Base-by-base conservation (phyloP, 1,284 basidiomycete genomes). In the Boletus nobilissimus region DNA sequence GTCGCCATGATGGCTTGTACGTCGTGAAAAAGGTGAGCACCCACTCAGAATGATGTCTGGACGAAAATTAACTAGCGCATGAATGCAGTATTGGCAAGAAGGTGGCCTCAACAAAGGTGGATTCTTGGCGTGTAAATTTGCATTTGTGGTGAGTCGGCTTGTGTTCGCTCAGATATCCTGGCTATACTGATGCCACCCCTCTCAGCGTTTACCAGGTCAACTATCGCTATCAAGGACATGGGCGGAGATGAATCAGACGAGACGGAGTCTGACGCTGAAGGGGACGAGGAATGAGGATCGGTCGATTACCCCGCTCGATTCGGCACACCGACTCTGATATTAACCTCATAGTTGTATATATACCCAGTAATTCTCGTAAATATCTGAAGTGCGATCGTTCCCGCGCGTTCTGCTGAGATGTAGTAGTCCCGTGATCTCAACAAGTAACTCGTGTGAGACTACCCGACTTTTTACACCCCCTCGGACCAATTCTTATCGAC, bases 1-100 rank as follows among this genome's bases (percentile, higher is more conserved):
- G 96, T 82, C 92, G 96, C 19, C 97, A 97, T 83, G 94, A 96
- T 81, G 96, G 96, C 1, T 87, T 97, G 40, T 97, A 97, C 82
- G 87, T 84, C 5, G 94, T 96, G 14, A 93, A 94, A 85, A 92
- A 92, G 88, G 94, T 92, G 79, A 75, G 85, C 46, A 29, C 36
- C 22, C 19, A 8, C 13, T 38, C 7, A 24, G 16, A 34, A 54
- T 46, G 34, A 60, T 76, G 54, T 57, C 14, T 19, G 14, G 34
- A 39, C 14, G 26, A 34, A 43, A 13, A 26, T 24, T 40, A 24
- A 81, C 38, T 57, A 34, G 19, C 18, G 34, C 22, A 18, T 34
- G 24, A 39, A 5, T 10, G 38, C 68, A 94, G 94, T 92, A 91
- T 5, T 95, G 94, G 94, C 89, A 89, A 85, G 95, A 94, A 81